Conservation (phyloP, 768 basidiomycete species). For the Phaffia tasmanica region DNA sequence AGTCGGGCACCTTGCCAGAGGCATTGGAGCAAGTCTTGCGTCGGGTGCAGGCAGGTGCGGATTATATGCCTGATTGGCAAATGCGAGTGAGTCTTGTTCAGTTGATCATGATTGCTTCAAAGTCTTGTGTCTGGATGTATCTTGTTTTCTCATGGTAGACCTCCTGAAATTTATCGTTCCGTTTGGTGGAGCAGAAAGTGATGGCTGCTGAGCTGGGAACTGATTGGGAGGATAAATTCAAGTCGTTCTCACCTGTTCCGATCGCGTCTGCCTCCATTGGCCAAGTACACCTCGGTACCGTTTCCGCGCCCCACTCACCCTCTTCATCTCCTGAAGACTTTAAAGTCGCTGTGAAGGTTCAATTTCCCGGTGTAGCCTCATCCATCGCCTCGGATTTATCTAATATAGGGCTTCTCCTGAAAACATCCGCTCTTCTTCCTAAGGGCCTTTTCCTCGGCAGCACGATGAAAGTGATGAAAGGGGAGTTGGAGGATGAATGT, state of each 20-base stretch:
- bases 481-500: conserved; percentile 85
- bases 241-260: conserved; percentile 67
- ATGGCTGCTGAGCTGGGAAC: conserved; percentile 61
- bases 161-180: conserved; percentile 4
- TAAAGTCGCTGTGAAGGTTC: conserved; percentile 57
- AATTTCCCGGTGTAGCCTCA: conserved; percentile 81
- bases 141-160: not conserved
- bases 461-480: conserved; percentile 76
- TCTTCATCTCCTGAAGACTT: conserved; percentile 39
- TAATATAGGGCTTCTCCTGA: conserved; percentile 71
- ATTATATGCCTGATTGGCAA: conserved; percentile 99
- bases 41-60: conserved; percentile 83
- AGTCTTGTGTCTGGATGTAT: not conserved
- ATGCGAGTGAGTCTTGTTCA: conserved; percentile 57
- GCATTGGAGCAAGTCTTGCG: conserved; percentile 81
- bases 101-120: too few relatives aligned
- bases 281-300: conserved; percentile 72
- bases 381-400: conserved; percentile 80
- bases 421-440: conserved; percentile 68
- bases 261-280: conserved; percentile 96
- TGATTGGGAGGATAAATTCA: conserved; percentile 61
- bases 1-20: conserved; percentile 74
- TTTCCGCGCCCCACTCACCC: conserved; percentile 41
- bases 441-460: conserved; percentile 80
- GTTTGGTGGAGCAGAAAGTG: conserved; percentile 47